phyloP scores from a whole-genome alignment of 2,329 filamentous ascomycete species.

The Magnaporthales sp. region DNA sequence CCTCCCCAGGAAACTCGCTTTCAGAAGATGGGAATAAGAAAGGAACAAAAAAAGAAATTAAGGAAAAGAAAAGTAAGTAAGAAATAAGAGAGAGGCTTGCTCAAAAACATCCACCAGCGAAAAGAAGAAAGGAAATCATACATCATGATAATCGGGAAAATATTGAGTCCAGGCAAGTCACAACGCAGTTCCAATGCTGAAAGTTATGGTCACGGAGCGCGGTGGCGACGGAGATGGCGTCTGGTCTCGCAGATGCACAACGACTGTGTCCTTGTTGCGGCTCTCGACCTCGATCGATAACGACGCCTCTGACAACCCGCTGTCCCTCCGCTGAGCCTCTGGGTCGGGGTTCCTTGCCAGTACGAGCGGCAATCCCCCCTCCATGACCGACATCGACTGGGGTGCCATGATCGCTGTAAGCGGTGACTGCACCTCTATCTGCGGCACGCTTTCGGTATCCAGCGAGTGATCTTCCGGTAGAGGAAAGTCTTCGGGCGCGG shows the following conservation, averaged over 20 bases:
- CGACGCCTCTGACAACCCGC: neutral
- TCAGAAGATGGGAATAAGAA: neutral
- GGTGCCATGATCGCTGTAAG: neutral
- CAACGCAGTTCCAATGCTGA: neutral
- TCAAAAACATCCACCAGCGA: neutral
- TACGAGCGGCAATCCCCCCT: neutral
- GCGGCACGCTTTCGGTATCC: neutral
- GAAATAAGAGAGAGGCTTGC: neutral
- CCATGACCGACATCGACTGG: neutral
- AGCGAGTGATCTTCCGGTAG: neutral
- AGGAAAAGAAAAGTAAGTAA: neutral
- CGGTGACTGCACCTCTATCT: neutral
- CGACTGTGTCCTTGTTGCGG: neutral
- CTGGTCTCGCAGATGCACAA: neutral
- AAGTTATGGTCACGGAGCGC: neutral
- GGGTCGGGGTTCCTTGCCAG: neutral
- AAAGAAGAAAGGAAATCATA: neutral
- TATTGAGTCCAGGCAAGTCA: neutral
- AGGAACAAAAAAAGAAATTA: neutral
- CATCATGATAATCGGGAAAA: neutral
- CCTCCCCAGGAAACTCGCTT: neutral
- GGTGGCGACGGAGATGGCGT: neutral
- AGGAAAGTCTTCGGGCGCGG: neutral
- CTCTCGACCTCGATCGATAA: slow-evolving; percentile 7
- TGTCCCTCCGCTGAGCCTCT: neutral